Evolutionary conservation across 257 asterid genomes (phyloP).

Genomic region (Pogostemon cablin): DNA sequence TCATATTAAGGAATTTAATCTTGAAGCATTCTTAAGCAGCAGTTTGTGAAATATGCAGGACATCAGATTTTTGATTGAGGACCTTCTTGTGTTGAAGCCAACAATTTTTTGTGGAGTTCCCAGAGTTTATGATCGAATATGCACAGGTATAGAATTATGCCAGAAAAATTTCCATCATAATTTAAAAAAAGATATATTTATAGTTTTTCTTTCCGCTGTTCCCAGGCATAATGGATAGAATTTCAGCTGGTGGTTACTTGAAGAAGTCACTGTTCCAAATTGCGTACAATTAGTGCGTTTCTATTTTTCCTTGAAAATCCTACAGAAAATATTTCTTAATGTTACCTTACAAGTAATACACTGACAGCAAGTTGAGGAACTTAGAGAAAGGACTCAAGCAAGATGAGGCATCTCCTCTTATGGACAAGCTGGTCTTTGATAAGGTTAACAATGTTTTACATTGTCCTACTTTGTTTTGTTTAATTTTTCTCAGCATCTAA

Average conservation of each 20-base stretch:
- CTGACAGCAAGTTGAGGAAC: conserved; percentile 76
- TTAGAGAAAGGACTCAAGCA: conserved; percentile 76
- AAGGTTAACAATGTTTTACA: conserved; percentile 49
- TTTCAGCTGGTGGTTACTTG: conserved; percentile 71
- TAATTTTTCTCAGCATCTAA: background rate
- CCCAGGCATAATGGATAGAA: conserved; percentile 72
- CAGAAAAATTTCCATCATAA: too few species aligned
- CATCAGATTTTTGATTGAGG: conserved; percentile 78
- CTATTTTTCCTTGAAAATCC: background rate
- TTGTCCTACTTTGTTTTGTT: background rate
- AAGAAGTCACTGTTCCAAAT: conserved; percentile 72
- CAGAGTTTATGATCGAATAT: conserved; percentile 80
- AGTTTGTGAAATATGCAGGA: conserved; percentile 57
- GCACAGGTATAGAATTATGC: conserved; percentile 54
- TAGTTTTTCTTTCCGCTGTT: background rate
- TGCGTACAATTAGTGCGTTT: conserved; percentile 79
- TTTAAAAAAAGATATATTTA: background rate
- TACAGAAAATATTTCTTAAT: background rate
- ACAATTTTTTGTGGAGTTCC: conserved; percentile 95
- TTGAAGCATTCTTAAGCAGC: background rate
- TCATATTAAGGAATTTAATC: background rate
- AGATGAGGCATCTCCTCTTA: conserved; percentile 85
- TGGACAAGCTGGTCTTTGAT: conserved; percentile 80
- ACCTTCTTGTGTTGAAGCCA: conserved; percentile 80
- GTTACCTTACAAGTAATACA: background rate